Evolutionary conservation across 169 alveolate species (phyloP), one percentile per base, ranked within the genome.

Genomic region (Cryptosporidium viatorum): DNA sequence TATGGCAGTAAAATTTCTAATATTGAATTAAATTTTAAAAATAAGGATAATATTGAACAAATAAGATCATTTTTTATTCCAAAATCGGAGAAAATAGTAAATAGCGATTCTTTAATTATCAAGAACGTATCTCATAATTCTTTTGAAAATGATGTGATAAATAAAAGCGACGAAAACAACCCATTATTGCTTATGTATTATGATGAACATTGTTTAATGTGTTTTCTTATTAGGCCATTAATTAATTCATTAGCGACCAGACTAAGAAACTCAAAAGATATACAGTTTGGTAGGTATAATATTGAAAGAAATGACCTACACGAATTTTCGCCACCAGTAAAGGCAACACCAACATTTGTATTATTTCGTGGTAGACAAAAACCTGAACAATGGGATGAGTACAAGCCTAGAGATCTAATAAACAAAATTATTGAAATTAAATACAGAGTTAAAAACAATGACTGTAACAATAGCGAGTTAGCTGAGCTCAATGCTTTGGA

Each of bases 321-420:
- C 37, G 65, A 39, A 6, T 18, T 41, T 23, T 80, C 80, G 12
- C 89, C 74, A 5, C 21, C 16, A 23, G 39, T 65, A 43, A 26
- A 9, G 14, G 89, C 80, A 60, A 80, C 89, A 23, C 89, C 89
- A 43, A 62, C 89, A 37, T 80, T 80, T 80, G 75, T 80, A 45
- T 26, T 80, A 43, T 80, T 39, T 29, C 59, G 50, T 43, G 89
- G 89, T 23, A 37, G 41, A 3, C 62, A 80, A 31, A 26, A 62
- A 1, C 74, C 59, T 14, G 59, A 43, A 60, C 33, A 65, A 16
- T 80, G 65, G 89, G 74, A 80, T 37, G 89, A 80, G 23, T 80
- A 62, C 21, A 80, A 41, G 21, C 89, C 89, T 2, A n/a, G 18
- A 31, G 89, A 80, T 39, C 6, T 80, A 80, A 62, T 80, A 12